phyloP scores from a whole-genome alignment of 139 green algal species.

The Haematococcus lacustris region DNA sequence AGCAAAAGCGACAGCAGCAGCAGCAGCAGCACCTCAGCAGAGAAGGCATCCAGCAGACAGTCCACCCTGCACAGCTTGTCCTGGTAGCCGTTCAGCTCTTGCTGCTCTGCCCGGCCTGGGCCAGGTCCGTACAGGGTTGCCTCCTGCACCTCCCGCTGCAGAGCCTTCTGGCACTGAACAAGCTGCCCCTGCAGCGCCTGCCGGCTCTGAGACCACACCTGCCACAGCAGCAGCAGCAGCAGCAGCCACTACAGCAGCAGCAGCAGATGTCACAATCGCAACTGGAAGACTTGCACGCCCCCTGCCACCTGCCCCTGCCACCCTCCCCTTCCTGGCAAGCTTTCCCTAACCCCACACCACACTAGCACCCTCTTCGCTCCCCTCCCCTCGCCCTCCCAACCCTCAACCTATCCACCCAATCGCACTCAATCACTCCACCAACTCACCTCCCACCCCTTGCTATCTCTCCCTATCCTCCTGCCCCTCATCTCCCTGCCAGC shows the following conservation, averaged over 20 bases:
- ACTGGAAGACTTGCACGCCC: too few species aligned
- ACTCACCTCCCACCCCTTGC: neutral
- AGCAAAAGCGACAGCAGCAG: too few species aligned
- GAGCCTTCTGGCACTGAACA: constrained; percentile 23
- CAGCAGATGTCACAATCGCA: neutral
- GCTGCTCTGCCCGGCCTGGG: neutral
- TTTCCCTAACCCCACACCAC: too few species aligned
- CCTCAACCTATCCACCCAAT: too few species aligned
- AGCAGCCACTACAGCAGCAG: neutral
- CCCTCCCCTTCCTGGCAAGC: too few species aligned
- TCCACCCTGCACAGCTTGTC: neutral
- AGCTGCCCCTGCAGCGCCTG: constrained; percentile 21
- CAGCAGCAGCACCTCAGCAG: neutral
- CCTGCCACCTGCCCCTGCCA: too few species aligned
- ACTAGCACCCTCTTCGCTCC: too few species aligned
- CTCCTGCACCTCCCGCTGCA: constrained; percentile 28
- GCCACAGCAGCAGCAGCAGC: neutral
- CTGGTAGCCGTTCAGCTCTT: neutral
- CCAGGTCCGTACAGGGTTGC: neutral
- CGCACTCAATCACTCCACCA: too few species aligned
- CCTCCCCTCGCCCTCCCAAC: too few species aligned
- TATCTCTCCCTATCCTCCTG: neutral
- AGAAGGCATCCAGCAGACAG: neutral
- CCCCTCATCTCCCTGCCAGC: too few species aligned
- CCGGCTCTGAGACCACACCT: constrained; percentile 17